These are phyloP conservation scores for Hanseniaspora lindneri DNA, from an alignment of 805 yeast genomes.

Conservation along the genomic window DNA sequence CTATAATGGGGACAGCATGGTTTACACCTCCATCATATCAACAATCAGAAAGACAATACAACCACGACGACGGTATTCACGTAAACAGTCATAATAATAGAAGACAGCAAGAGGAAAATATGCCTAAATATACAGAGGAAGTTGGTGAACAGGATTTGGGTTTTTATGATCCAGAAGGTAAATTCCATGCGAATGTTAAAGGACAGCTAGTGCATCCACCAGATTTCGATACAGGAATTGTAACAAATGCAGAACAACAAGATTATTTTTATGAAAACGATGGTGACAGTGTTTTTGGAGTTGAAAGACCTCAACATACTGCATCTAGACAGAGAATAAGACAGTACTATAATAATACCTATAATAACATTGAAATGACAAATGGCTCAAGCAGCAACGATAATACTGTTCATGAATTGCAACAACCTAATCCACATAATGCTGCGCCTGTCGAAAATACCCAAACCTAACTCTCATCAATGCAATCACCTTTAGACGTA, in stretches of 20 bases:
- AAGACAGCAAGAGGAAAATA: slow-evolving; percentile 34
- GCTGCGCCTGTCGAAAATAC: no score
- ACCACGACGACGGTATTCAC: slow-evolving; percentile 23
- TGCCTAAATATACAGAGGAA: slow-evolving; percentile 56
- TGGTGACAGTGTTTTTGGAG: slow-evolving; percentile 1
- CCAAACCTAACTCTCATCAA: no score
- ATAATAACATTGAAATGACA: not conserved
- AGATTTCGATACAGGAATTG: slow-evolving; percentile 17
- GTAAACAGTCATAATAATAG: slow-evolving; percentile 19
- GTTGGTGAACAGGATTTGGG: slow-evolving; percentile 70
- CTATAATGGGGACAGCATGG: slow-evolving; percentile 58
- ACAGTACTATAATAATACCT: slow-evolving; percentile 1
- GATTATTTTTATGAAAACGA: not conserved
- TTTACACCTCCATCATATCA: slow-evolving; percentile 55
- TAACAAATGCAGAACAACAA: not conserved
- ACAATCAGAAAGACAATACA: slow-evolving; percentile 51
- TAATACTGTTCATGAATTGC: slow-evolving; percentile 1
- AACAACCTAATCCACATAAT: no score
- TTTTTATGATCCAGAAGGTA: slow-evolving; percentile 55
- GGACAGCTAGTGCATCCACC: slow-evolving; percentile 27
- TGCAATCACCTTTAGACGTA: no score
- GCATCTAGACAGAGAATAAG: slow-evolving; percentile 14
- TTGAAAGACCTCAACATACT: slow-evolving; percentile 12
- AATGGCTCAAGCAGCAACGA: slow-evolving; percentile 2
- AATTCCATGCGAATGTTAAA: slow-evolving; percentile 33